Evolutionary conservation across 2,329 filamentous ascomycete genomes (phyloP).

Genomic region (Fusarium siculi): DNA sequence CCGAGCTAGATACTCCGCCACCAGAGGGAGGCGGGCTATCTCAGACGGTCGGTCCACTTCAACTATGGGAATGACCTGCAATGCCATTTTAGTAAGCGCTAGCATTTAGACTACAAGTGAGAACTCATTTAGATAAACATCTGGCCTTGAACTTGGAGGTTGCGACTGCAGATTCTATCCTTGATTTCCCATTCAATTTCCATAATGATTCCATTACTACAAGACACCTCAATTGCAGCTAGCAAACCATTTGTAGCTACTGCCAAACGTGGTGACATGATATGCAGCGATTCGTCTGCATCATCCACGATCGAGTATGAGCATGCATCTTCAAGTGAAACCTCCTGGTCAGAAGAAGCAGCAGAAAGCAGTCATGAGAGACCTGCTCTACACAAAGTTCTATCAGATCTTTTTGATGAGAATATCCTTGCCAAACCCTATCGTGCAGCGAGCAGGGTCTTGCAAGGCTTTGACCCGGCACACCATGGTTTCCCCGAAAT

Average conservation of each 20-base stretch:
- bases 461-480: background rate
- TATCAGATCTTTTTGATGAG: background rate
- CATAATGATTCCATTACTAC: background rate
- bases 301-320: background rate
- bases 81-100: background rate
- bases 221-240: background rate
- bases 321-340: background rate
- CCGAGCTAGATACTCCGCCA: background rate
- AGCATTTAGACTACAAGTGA: background rate
- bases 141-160: background rate
- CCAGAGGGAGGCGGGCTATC: background rate
- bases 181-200: no score
- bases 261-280: no score
- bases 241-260: no score
- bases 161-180: background rate
- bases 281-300: no score
- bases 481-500: constrained; percentile 45
- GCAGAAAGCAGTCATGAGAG: background rate
- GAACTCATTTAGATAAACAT: no score
- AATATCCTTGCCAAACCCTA: constrained; percentile 3
- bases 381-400: background rate
- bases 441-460: background rate
- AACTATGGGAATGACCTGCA: background rate
- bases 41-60: background rate
- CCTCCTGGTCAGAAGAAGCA: background rate